phyloP scores from a whole-genome alignment of 495 filamentous ascomycete species.

The Podospora comata region DNA sequence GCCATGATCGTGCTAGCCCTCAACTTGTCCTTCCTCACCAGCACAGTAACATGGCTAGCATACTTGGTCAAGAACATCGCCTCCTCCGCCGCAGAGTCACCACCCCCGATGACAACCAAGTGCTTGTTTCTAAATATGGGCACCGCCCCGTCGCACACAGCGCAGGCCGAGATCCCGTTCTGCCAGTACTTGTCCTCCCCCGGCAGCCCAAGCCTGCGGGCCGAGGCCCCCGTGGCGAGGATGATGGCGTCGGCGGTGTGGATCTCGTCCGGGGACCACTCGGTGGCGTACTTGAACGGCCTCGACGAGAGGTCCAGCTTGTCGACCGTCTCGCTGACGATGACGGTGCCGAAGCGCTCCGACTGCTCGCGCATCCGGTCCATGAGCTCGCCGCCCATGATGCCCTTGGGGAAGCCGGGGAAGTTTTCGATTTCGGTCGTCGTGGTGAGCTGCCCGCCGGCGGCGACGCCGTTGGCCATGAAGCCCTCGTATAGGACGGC shows the following conservation, averaged over 20 bases:
- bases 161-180: slow-evolving; percentile 92
- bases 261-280: slow-evolving; percentile 71
- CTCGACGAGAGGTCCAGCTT: slow-evolving; percentile 80
- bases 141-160: slow-evolving; percentile 95
- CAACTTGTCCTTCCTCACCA: slow-evolving; percentile 82
- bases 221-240: slow-evolving; percentile 93
- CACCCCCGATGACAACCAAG: slow-evolving; percentile 92
- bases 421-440: slow-evolving; percentile 98
- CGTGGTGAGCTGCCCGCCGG: slow-evolving; percentile 93
- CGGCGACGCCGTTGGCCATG: slow-evolving; percentile 92
- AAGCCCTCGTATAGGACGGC: slow-evolving; percentile 96
- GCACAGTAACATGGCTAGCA: slow-evolving; percentile 86
- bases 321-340: slow-evolving; percentile 86
- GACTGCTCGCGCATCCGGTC: slow-evolving; percentile 92
- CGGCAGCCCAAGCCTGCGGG: slow-evolving; percentile 72
- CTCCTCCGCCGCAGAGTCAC: slow-evolving; percentile 96
- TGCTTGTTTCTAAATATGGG: slow-evolving; percentile 97
- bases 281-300: slow-evolving; percentile 89
- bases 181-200: slow-evolving; percentile 97
- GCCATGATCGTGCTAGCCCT: slow-evolving; percentile 91
- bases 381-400: slow-evolving; percentile 85
- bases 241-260: slow-evolving; percentile 88
- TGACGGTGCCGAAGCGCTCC: slow-evolving; percentile 83
- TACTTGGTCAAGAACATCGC: slow-evolving; percentile 98
- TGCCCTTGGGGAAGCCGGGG: slow-evolving; percentile 86